Base-by-base conservation (phyloP, 176 grass and related monocot genomes). In the Raddia distichophylla region DNA sequence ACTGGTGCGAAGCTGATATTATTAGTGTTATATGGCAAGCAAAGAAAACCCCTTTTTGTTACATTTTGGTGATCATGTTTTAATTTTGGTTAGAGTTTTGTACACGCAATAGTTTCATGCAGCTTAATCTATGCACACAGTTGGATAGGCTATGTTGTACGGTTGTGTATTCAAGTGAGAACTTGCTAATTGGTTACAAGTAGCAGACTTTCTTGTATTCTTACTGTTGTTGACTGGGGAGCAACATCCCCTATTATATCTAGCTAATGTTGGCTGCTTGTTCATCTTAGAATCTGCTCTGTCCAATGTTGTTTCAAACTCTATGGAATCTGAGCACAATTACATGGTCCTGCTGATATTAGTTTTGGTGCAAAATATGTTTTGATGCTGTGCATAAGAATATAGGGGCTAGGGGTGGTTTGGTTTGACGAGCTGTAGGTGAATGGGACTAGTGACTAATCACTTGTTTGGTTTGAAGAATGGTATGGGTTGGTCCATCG, bases 311-410 rank as follows among this genome's bases (percentile, higher is more conserved):
- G 18, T 58, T 58, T 74, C 58, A 43, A 13, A 60, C 61, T 76
- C 12, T 32, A 61, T 45, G 40, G 55, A 60, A 60, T 76, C 54
- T 60, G 1, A 9, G 60, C 56, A 68, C 45, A 44, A 40, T 40
- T 71, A 19, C 63, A 5, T 80, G 10, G 16, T 65, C 11, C 45
- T 44, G 43, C 67, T 66, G 22, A 18, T 87, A n/a, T 72, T 63
- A 54, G 9, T 65, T 86, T 22, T 46, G 12, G n/a, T 64, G 33
- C 44, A 0, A 82, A 60, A 42, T 71, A 47, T 50, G 42, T 11
- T 52, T 48, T n/a, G 11, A 2, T 78, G 67, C 34, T 43, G n/a
- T 50, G 22, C 37, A 55, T 51, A 71, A 45, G 35, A 69, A 70
- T 72, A 0, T 43, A 47, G 5, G 37, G 37, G 37, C 37, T 40